These are phyloP conservation scores for Picochlorum sp. DNA, from an alignment of 139 green algal genomes.

Conservation along the genomic window DNA sequence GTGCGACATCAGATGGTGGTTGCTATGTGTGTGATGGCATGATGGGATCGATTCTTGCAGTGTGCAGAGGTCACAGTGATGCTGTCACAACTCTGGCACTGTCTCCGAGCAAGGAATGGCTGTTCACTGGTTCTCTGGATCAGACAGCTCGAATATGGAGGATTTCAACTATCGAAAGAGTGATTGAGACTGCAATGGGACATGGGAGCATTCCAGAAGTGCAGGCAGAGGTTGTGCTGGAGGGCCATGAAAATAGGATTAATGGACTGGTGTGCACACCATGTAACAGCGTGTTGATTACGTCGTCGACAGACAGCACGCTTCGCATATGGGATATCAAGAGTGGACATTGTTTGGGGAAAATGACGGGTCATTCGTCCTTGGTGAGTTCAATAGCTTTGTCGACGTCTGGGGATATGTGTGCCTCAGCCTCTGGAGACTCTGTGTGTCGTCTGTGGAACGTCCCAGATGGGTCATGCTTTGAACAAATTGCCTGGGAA, in stretches of 20 bases:
- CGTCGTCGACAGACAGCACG: constrained; percentile 2
- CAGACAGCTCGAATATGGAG: not conserved
- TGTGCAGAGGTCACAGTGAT: not conserved
- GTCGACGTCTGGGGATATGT: not conserved
- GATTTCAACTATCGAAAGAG: not conserved
- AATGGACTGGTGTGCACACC: constrained; percentile 1
- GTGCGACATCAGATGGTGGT: not conserved
- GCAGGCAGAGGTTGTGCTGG: not conserved
- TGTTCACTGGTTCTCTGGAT: not conserved
- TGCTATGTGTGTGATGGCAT: not conserved
- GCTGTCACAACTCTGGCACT: not conserved
- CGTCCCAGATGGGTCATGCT: not conserved
- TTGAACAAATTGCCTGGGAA: constrained; percentile 10
- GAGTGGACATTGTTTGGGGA: not conserved
- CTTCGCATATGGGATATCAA: not conserved
- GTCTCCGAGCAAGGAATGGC: not conserved
- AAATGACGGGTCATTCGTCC: not conserved
- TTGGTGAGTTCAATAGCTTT: constrained; percentile 8
- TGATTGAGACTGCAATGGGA: not conserved
- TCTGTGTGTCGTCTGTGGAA: constrained; percentile 7
- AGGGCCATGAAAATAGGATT: constrained; percentile 2
- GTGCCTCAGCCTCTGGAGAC: constrained; percentile 11
- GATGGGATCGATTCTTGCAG: not conserved
- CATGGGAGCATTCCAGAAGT: not conserved
- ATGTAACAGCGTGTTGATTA: not conserved